phyloP scores from a whole-genome alignment of 306 rosid species.

The Quercus mongolica region DNA sequence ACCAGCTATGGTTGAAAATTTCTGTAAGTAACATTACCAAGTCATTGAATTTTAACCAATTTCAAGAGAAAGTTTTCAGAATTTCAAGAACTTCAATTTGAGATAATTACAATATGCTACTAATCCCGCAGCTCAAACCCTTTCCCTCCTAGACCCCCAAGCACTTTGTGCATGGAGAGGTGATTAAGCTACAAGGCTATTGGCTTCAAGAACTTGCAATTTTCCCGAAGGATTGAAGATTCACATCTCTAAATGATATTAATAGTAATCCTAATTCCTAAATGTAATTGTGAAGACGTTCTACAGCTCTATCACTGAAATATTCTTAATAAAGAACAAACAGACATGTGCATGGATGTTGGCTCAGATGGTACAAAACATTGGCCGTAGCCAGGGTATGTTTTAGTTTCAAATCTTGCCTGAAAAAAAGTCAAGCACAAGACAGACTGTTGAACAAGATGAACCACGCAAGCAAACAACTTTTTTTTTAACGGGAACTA shows the following conservation, averaged over 20 bases:
- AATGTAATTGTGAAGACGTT: not conserved
- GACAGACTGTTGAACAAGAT: conserved; percentile 10
- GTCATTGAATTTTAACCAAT: not conserved
- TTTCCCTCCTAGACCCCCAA: no score
- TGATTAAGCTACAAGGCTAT: no score
- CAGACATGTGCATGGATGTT: not conserved
- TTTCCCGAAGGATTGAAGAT: not conserved
- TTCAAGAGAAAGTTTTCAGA: not conserved
- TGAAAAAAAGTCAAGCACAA: not conserved
- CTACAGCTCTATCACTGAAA: not conserved
- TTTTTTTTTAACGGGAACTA: not conserved
- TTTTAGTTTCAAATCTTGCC: not conserved
- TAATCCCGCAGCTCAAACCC: no score
- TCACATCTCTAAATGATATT: not conserved
- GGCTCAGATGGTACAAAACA: not conserved
- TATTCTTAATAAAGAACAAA: not conserved
- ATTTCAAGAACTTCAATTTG: not conserved
- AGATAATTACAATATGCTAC: no score
- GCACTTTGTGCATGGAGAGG: no score
- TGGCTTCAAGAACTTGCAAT: not conserved
- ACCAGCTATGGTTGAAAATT: not conserved
- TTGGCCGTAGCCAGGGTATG: no score
- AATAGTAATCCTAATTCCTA: not conserved
- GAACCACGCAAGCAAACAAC: conserved; percentile 10
- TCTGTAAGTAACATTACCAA: not conserved